Percentiles rank a stretch among this genome's conserved stretches.
These are phyloP conservation scores for Monilinia fructigena DNA, from an alignment of 2,329 filamentous ascomycete species.

Conservation along the genomic window DNA sequence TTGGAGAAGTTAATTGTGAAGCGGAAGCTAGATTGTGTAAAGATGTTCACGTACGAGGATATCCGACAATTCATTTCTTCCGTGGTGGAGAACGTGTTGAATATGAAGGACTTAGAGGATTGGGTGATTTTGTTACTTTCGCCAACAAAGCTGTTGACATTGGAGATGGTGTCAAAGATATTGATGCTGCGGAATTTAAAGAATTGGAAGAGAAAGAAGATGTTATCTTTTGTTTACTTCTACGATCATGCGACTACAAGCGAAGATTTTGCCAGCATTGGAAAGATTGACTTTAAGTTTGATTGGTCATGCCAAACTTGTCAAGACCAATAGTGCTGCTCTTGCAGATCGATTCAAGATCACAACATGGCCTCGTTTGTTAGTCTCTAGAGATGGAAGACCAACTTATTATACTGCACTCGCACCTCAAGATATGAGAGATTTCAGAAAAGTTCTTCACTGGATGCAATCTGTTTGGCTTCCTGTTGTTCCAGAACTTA, in stretches of 20 bases:
- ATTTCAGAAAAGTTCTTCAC: constrained; percentile 72
- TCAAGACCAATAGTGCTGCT: constrained; percentile 79
- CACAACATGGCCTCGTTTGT: constrained; percentile 89
- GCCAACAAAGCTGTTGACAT: constrained; percentile 82
- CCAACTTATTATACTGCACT: constrained; percentile 87
- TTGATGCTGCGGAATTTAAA: constrained; percentile 73
- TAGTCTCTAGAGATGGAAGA: constrained; percentile 85
- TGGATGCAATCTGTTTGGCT: constrained; percentile 99
- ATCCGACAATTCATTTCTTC: constrained; percentile 91
- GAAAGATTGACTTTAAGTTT: constrained; percentile 83
- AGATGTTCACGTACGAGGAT: constrained; percentile 75
- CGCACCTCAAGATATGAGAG: constrained; percentile 87
- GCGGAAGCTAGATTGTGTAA: constrained; percentile 85
- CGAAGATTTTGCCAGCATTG: constrained; percentile 85
- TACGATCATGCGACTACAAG: constrained; percentile 92
- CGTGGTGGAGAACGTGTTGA: constrained; percentile 87
- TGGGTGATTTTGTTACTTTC: constrained; percentile 86
- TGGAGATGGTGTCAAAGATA: constrained; percentile 73
- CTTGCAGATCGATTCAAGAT: constrained; percentile 88
- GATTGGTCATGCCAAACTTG: constrained; percentile 86
- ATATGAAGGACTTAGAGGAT: constrained; percentile 85
- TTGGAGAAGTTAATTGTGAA: constrained; percentile 96
- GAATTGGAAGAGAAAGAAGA: constrained; percentile 89
- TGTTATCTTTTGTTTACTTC: constrained; percentile 96
- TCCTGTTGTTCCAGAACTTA: constrained; percentile 91